Base-by-base conservation (phyloP, 768 basidiomycete genomes). In the Clitopilus passeckerianus region DNA sequence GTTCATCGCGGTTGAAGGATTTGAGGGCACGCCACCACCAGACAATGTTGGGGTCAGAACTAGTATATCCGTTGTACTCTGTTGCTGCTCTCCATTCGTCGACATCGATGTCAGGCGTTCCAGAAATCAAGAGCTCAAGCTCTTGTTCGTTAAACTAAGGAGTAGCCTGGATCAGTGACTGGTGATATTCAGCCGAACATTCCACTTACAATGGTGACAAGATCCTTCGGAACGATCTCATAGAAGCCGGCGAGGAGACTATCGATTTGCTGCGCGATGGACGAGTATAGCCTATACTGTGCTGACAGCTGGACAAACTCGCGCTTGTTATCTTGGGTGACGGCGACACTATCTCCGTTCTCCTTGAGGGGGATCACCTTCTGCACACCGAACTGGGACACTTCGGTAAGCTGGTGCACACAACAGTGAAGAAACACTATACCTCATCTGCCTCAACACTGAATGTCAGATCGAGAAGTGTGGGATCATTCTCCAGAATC, bases 11-110 rank as follows among this genome's bases (percentile, higher is more conserved):
- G 64, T 91, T 93, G 77, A 98, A 98, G 8, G 94, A 96, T 73
- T 98, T 94, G 44, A 99, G 83, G 1, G 96, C 96, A 64, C 97
- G 85, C 97, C 97, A 99, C 90, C 94, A 98, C 95, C 95, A 99
- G 27, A 92, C 88, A 60, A 98, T 95, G 67, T 96, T 95, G 6
- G 96, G 93, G 71, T 99, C 95, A 2, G 90, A 91, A 66, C 89
- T 83, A 6, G 82, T 84, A 71, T 93, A 94, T 53, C 92, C 91
- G 62, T 89, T 92, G 74, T 95, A 93, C 68, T 95, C 93, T 2
- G 92, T 95, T 12, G 92, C 91, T 15, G 90, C 87, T 57, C 92
- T 85, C 93, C 94, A 95, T 73, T 98, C 97, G 70, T 99, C 97
- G 1, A 98, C 93, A 65, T 98, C 95, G 63, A 99, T 94, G 64